Evolutionary conservation across 306 rosid species (phyloP).

Genomic region (Fagus crenata): DNA sequence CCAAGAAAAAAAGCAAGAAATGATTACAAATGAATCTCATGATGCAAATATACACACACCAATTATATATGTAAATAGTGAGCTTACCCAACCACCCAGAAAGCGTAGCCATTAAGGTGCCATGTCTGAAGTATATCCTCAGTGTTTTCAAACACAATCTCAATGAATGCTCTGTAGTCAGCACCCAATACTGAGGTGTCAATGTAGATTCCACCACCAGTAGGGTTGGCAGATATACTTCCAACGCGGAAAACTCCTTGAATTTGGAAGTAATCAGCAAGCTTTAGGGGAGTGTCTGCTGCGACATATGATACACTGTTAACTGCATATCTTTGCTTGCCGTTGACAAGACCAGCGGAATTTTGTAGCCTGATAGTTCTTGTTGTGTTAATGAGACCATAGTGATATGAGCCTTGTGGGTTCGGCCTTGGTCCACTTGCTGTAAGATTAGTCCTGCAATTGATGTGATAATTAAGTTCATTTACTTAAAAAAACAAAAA

Average conservation of each 20-base stretch:
- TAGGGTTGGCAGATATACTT: conserved; percentile 76
- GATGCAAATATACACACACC: background rate
- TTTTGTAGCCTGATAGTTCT: conserved; percentile 64
- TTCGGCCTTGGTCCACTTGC: conserved; percentile 99
- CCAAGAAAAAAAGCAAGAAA: background rate
- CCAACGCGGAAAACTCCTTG: conserved; percentile 77
- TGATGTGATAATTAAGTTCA: background rate
- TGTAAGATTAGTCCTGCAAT: conserved; percentile 88
- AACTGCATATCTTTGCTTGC: conserved; percentile 85
- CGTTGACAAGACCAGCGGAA: conserved; percentile 69
- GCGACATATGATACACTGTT: conserved; percentile 87
- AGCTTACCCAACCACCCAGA: conserved; percentile 90
- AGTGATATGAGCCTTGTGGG: conserved; percentile 98
- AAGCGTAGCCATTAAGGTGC: conserved; percentile 94
- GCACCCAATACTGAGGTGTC: conserved; percentile 88
- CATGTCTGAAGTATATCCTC: conserved; percentile 82
- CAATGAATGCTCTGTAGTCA: conserved; percentile 73
- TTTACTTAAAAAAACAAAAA: background rate
- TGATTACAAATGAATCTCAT: conserved; percentile 8
- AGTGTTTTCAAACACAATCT: conserved; percentile 84
- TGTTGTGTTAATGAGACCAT: conserved; percentile 69
- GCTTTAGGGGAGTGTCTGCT: conserved; percentile 87
- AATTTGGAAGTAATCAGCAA: conserved; percentile 85
- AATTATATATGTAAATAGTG: background rate
- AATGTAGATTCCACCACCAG: conserved; percentile 78